A percentile compares a stretch with the other conserved stretches of the same genome.
Conservation (phyloP, 495 filamentous ascomycete species). For the Xeromyces bisporus region DNA sequence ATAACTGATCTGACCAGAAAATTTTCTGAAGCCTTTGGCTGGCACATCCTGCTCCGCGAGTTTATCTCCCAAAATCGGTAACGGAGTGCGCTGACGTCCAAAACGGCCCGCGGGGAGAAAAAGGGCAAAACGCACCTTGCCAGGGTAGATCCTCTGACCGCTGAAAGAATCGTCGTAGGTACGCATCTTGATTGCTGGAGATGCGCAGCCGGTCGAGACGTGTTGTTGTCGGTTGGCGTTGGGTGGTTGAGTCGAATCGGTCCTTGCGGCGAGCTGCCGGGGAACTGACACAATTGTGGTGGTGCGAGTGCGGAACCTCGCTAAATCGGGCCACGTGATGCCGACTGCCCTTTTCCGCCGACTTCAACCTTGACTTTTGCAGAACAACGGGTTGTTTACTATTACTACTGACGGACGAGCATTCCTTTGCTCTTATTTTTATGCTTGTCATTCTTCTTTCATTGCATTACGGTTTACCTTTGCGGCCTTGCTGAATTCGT, state of each 20-base stretch:
- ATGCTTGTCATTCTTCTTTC: no score
- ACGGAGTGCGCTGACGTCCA: not conserved
- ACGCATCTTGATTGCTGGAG: slow-evolving; percentile 61
- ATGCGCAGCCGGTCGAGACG: slow-evolving; percentile 28
- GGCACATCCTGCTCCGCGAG: no score
- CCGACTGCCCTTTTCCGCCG: slow-evolving; percentile 23
- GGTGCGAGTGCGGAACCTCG: slow-evolving; percentile 30
- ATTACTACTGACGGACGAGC: no score
- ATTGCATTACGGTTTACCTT: no score
- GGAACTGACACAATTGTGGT: slow-evolving; percentile 30
- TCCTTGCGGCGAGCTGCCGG: slow-evolving; percentile 22
- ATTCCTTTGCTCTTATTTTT: no score
- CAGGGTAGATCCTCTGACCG: slow-evolving; percentile 96
- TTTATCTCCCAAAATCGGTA: slow-evolving; percentile 5
- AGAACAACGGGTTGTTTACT: no score
- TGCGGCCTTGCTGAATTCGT: no score
- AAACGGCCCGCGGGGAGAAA: slow-evolving; percentile 4
- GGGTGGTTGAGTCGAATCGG: slow-evolving; percentile 33
- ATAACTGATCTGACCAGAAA: no score
- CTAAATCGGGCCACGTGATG: slow-evolving; percentile 32
- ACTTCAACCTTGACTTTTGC: not conserved
- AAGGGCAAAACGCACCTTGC: slow-evolving; percentile 60
- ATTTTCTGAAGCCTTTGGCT: no score
- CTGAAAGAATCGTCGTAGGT: slow-evolving; percentile 98
- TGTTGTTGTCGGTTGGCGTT: slow-evolving; percentile 31